Evolutionary conservation across 148 eudicot genomes (phyloP), one percentile per base, ranked within the genome.

Genomic region (Pharnaceum exiguum): DNA sequence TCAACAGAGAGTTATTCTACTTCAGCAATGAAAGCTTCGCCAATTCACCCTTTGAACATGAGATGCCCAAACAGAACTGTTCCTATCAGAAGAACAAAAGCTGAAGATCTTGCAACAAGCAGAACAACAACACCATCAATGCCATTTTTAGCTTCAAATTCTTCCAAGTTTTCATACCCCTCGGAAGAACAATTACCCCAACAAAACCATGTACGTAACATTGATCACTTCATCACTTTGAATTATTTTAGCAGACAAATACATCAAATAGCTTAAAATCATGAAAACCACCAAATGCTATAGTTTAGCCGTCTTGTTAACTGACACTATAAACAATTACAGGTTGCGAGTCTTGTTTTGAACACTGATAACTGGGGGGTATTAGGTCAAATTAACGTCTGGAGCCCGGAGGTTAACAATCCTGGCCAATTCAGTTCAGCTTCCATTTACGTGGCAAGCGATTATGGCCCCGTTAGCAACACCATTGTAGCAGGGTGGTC

Each of bases 31-130:
- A 36, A 25, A 15, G 10, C 17, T 28, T 51, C 38, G 15, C 59
- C 59, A 43, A 7, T 70, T 18, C 10, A 63, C 27, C 44, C 50
- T 0, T 45, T 24, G 19, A 69, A 18, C 15, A 21, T 57, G 10
- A 58, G 10, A 50, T 71, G 75, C 24, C 65, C 75, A 1, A 25
- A 19, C 26, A 70, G 75, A 33, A 71, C 65, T 0, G 60, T 71
- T 35, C 25, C 44, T 7, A 43, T 71, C 28, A 64, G 19, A 59
- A 57, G 75, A 55, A 13, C 59, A 5, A 26, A 12, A 51, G 51
- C 57, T 17, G 49, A 71, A 50, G 75, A 71, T 16, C 39, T 71
- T 57, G 45, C 54, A 22, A 21, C 21, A 40, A 31, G 17, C n/a
- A 71, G 52, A 23, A 42, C 42, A 21, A n/a, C 43, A 27, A 13